These are phyloP conservation scores for Noccaea caerulescens DNA, from an alignment of 345 rosid genomes.

Conservation along the genomic window DNA sequence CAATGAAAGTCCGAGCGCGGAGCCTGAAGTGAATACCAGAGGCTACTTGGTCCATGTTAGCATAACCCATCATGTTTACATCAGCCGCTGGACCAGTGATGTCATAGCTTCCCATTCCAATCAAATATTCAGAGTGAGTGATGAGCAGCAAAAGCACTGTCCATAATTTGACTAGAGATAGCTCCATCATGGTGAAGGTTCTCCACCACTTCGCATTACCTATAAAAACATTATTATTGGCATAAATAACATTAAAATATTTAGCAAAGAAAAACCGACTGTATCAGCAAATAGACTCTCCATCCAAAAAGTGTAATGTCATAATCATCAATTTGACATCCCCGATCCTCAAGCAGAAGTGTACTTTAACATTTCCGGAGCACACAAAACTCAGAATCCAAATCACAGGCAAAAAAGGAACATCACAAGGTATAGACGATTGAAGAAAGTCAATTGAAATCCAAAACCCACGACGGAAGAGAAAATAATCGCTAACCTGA, in stretches of 20 bases:
- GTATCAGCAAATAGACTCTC: background rate
- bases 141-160: constrained; percentile 48
- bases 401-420: constrained; percentile 5
- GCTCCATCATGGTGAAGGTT: constrained; percentile 49
- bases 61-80: constrained; percentile 99
- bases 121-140: constrained; percentile 64
- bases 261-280: too few relatives aligned
- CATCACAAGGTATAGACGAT: constrained; percentile 14
- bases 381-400: background rate
- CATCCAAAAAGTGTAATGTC: background rate
- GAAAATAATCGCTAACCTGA: constrained; percentile 28
- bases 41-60: constrained; percentile 76
- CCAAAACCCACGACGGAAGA: background rate
- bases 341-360: background rate
- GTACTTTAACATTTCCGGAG: background rate
- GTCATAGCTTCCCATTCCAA: constrained; percentile 96
- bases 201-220: constrained; percentile 50
- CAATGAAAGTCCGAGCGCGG: constrained; percentile 83
- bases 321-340: constrained; percentile 7
- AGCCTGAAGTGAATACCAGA: constrained; percentile 93
- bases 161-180: constrained; percentile 26
- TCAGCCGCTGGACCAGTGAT: constrained; percentile 99
- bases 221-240: constrained; percentile 11
- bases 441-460: background rate
- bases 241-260: constrained; percentile 6